Conservation (phyloP, 2,329 filamentous ascomycete genomes). For the Alternaria incomplexa region DNA sequence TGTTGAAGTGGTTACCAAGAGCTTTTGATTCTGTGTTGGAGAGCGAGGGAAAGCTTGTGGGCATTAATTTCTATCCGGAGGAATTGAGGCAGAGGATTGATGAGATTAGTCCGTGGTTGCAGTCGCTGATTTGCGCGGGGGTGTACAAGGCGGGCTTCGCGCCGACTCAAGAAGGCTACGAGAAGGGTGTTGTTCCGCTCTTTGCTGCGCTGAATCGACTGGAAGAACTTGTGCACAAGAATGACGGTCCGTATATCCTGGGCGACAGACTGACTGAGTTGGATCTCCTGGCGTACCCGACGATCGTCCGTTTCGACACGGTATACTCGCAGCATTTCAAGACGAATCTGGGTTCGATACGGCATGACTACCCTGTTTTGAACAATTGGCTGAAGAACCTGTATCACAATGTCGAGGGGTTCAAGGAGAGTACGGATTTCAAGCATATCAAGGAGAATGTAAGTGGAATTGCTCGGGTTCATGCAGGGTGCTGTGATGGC, state of each 20-base stretch:
- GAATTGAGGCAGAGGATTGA: slow-evolving; percentile 60
- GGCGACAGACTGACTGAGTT: slow-evolving; percentile 64
- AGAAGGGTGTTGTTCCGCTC: slow-evolving; percentile 60
- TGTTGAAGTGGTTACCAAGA: slow-evolving; percentile 64
- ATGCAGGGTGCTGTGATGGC: neutral
- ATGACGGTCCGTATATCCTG: slow-evolving; percentile 63
- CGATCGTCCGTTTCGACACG: slow-evolving; percentile 64
- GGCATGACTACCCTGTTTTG: slow-evolving; percentile 65
- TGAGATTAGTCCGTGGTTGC: slow-evolving; percentile 59
- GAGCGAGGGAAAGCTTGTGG: slow-evolving; percentile 29
- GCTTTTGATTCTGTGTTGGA: slow-evolving; percentile 59
- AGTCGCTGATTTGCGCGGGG: slow-evolving; percentile 62
- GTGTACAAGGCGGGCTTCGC: slow-evolving; percentile 70
- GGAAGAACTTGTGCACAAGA: slow-evolving; percentile 55
- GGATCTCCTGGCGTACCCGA: slow-evolving; percentile 64
- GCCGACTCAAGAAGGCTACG: slow-evolving; percentile 60
- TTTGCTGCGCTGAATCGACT: slow-evolving; percentile 67
- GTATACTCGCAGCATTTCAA: slow-evolving; percentile 73
- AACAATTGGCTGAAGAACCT: slow-evolving; percentile 66
- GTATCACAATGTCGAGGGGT: slow-evolving; percentile 64
- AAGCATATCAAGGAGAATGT: slow-evolving; percentile 71
- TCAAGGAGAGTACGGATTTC: slow-evolving; percentile 67
- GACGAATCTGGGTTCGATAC: slow-evolving; percentile 66
- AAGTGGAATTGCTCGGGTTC: slow-evolving; percentile 18
- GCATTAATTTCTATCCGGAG: slow-evolving; percentile 61